Percentiles rank a stretch among this genome's conserved stretches.
phyloP scores from a whole-genome alignment of 2,329 filamentous ascomycete species.

The Metarhizium rileyi region DNA sequence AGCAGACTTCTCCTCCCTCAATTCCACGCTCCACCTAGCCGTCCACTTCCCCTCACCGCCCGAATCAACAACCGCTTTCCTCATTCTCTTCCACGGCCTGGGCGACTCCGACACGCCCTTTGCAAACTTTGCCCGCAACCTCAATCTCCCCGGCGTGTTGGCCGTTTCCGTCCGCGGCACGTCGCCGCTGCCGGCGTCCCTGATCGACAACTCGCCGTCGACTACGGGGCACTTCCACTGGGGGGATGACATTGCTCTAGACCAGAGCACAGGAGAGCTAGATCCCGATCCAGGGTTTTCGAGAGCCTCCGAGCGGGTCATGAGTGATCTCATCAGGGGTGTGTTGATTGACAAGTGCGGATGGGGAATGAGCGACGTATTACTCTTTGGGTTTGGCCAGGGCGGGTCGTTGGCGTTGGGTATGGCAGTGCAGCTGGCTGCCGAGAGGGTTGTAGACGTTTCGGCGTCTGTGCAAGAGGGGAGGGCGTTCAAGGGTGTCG shows the following conservation, averaged over 20 bases:
- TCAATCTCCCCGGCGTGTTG: slow-evolving; percentile 68
- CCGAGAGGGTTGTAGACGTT: slow-evolving; percentile 24
- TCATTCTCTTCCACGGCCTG: slow-evolving; percentile 76
- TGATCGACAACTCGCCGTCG: slow-evolving; percentile 29
- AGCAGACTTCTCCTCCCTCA: slow-evolving; percentile 38
- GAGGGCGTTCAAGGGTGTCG: slow-evolving; percentile 40
- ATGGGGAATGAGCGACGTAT: slow-evolving; percentile 48
- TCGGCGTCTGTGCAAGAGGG: slow-evolving; percentile 11
- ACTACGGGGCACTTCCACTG: slow-evolving; percentile 43
- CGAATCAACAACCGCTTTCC: slow-evolving; percentile 60
- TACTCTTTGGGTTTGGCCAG: slow-evolving; percentile 59
- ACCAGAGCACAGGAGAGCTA: slow-evolving; percentile 38
- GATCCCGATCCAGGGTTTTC: slow-evolving; percentile 54
- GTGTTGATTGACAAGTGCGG: slow-evolving; percentile 46
- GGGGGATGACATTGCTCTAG: slow-evolving; percentile 55
- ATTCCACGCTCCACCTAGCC: slow-evolving; percentile 30
- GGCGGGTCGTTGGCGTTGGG: slow-evolving; percentile 54
- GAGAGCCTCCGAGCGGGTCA: slow-evolving; percentile 35
- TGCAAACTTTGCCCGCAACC: slow-evolving; percentile 53
- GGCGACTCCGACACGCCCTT: slow-evolving; percentile 67
- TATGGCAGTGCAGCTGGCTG: slow-evolving; percentile 32
- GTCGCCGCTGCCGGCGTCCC: slow-evolving; percentile 55
- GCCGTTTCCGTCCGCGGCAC: slow-evolving; percentile 67
- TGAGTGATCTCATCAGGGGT: slow-evolving; percentile 39
- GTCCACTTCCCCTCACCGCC: slow-evolving; percentile 41